Evolutionary conservation across 2,329 filamentous ascomycete genomes (phyloP).

Genomic region (Passalora sequoiae): DNA sequence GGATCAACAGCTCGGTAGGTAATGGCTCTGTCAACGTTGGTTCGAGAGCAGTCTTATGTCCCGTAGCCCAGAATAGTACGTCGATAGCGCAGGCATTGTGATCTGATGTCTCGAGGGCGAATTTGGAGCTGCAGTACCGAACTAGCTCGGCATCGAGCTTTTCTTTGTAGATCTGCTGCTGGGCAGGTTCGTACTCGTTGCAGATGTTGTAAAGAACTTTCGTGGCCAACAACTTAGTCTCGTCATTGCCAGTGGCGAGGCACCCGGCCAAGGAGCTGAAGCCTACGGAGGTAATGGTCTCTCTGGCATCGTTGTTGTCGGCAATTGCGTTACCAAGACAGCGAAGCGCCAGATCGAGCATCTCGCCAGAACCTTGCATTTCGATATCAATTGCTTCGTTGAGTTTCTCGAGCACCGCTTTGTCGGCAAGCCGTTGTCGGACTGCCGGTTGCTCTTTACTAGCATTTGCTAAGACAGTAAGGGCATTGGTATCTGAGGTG

Average conservation of each 20-base stretch:
- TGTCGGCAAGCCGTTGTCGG: slow-evolving; percentile 15
- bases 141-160: slow-evolving; percentile 19
- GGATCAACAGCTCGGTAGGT: slow-evolving; percentile 10
- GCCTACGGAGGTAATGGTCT: slow-evolving; percentile 25
- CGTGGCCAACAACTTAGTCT: slow-evolving; percentile 25
- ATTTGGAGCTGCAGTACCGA: background rate
- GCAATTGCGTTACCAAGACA: slow-evolving; percentile 33
- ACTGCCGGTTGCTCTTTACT: slow-evolving; percentile 18
- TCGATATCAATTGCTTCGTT: slow-evolving; percentile 12
- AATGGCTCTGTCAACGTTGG: slow-evolving; percentile 7
- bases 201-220: slow-evolving; percentile 44
- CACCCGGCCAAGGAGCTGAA: slow-evolving; percentile 19
- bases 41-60: slow-evolving; percentile 19
- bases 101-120: background rate
- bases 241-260: slow-evolving; percentile 8
- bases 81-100: slow-evolving; percentile 15
- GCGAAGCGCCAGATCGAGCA: slow-evolving; percentile 19
- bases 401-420: slow-evolving; percentile 12
- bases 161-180: slow-evolving; percentile 22
- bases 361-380: slow-evolving; percentile 10
- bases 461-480: slow-evolving; percentile 18
- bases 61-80: slow-evolving; percentile 27
- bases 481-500: background rate
- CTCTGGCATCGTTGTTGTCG: slow-evolving; percentile 27
- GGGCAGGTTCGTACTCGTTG: slow-evolving; percentile 30